Evolutionary conservation across 2,329 filamentous ascomycete species (phyloP).

Genomic region (Penicillium palitans): DNA sequence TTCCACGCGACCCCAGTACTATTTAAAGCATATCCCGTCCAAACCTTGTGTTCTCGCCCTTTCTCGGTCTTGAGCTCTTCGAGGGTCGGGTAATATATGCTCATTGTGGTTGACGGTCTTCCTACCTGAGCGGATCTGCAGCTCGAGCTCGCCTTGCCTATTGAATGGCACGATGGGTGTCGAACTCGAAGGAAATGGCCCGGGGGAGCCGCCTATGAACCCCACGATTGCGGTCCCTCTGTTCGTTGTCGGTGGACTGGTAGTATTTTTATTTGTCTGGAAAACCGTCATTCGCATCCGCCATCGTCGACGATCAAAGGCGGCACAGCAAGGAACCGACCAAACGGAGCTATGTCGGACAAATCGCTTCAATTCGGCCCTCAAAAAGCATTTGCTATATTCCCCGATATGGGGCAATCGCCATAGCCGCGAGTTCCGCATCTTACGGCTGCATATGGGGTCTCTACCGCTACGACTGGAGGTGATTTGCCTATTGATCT

Average conservation of each 20-base stretch:
- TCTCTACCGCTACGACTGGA: conserved; percentile 74
- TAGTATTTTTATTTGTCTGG: conserved; percentile 28
- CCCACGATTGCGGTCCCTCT: conserved; percentile 34
- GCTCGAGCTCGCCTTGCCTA: background rate
- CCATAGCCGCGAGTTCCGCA: conserved; percentile 70
- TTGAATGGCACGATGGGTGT: conserved; percentile 33
- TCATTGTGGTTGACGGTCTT: conserved; percentile 16
- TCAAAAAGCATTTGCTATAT: conserved; percentile 47
- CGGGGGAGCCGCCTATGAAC: conserved; percentile 34
- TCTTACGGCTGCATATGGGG: conserved; percentile 67
- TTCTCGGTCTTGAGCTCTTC: conserved; percentile 6
- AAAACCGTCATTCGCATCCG: conserved; percentile 25
- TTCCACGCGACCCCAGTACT: background rate
- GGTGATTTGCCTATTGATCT: conserved; percentile 64
- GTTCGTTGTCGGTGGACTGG: conserved; percentile 29
- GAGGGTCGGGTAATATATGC: conserved; percentile 14
- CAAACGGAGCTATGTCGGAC: conserved; percentile 24
- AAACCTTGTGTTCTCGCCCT: background rate
- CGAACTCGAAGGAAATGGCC: conserved; percentile 28
- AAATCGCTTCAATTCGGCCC: conserved; percentile 16
- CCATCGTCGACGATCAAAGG: conserved; percentile 27
- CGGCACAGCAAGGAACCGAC: conserved; percentile 20
- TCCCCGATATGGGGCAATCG: conserved; percentile 70
- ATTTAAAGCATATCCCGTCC: background rate
- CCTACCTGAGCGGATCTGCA: conserved; percentile 4